A percentile compares a stretch with the other conserved stretches of the same genome.
Evolutionary conservation across 805 yeast species (phyloP).

Genomic region (Yarrowia sp.): DNA sequence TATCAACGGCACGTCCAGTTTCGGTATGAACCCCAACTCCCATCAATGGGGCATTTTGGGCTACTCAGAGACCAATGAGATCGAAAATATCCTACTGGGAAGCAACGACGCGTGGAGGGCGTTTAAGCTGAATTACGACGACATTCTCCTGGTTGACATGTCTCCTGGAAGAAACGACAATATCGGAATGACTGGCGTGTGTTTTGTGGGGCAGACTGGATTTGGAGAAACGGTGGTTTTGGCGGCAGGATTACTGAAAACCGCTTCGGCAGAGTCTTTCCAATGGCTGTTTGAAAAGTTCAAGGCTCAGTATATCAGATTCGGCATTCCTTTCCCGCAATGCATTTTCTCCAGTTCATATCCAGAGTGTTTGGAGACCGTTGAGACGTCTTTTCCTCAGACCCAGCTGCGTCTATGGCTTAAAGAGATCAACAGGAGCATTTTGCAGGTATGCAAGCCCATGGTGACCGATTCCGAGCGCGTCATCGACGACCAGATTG

Average conservation of each 20-base stretch:
- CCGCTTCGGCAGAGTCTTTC: neutral
- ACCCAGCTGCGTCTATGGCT: neutral
- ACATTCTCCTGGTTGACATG: neutral
- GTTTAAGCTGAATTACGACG: neutral
- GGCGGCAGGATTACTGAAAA: neutral
- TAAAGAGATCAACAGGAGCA: neutral
- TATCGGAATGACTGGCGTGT: neutral
- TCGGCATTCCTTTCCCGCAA: neutral
- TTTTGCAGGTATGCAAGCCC: neutral
- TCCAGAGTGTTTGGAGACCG: neutral
- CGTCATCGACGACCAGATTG: neutral
- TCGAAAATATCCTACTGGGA: neutral
- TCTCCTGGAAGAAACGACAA: neutral
- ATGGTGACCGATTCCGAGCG: neutral
- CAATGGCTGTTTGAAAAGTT: neutral
- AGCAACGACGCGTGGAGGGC: neutral
- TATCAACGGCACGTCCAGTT: too few relatives aligned
- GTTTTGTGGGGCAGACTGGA: neutral
- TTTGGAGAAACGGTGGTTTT: neutral
- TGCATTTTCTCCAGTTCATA: neutral
- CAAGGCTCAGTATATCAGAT: neutral
- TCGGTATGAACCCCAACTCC: too few relatives aligned
- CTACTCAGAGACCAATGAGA: too few relatives aligned
- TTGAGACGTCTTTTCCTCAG: neutral
- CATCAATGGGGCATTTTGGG: too few relatives aligned